Conservation (phyloP, 495 filamentous ascomycete genomes). For the Xylaria longipes region DNA sequence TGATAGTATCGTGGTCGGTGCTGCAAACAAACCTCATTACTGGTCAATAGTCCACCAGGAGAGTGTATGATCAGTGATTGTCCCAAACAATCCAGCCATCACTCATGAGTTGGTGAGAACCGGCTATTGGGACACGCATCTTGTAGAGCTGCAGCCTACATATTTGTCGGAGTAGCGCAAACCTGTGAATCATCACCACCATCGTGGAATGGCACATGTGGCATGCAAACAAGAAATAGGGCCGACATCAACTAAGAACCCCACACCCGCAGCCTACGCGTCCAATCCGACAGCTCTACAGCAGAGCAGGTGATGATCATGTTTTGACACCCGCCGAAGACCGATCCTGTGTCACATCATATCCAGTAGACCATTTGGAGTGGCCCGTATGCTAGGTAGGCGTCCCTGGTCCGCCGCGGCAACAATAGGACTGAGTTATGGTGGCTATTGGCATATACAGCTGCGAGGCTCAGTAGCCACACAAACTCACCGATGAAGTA, state of each 20-base stretch:
- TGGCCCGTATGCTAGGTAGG: neutral
- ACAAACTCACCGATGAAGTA: neutral
- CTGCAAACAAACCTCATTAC: neutral
- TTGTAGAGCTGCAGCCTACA: neutral
- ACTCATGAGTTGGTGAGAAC: neutral
- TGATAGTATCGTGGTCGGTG: neutral
- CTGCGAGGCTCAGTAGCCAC: neutral
- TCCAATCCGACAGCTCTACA: neutral
- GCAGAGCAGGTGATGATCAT: neutral
- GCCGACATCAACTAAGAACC: neutral
- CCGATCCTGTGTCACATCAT: neutral
- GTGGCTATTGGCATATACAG: neutral
- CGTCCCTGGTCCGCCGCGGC: neutral
- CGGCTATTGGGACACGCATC: neutral
- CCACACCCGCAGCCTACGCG: neutral
- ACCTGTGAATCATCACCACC: neutral
- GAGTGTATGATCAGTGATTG: neutral
- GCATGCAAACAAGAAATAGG: slow-evolving; percentile 1
- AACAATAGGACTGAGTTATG: neutral
- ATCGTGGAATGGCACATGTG: neutral
- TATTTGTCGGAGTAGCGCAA: neutral
- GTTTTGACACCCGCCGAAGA: neutral
- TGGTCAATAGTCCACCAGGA: neutral
- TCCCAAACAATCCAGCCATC: neutral
- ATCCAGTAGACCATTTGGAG: neutral